Conservation (phyloP, 2,329 filamentous ascomycete genomes). For the Atkinsonella hypoxylon region DNA sequence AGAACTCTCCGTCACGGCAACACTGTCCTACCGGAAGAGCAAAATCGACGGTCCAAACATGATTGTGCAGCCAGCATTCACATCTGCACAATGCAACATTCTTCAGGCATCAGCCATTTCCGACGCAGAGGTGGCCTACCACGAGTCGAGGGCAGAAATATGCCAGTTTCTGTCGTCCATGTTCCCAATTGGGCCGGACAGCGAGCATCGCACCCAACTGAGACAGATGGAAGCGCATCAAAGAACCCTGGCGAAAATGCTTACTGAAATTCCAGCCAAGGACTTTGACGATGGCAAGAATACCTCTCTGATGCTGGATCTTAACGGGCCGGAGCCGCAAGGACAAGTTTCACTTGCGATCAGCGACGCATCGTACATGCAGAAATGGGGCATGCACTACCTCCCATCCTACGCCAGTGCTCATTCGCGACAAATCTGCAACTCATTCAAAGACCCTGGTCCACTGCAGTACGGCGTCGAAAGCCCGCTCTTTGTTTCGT, state of each 20-base stretch:
- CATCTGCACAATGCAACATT: conserved; percentile 8
- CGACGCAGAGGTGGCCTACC: conserved; percentile 32
- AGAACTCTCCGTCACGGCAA: conserved; percentile 17
- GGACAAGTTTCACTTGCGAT: conserved; percentile 42
- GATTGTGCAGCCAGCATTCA: not conserved
- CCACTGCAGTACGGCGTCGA: conserved; percentile 39
- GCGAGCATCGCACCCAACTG: conserved; percentile 6
- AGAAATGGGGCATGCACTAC: conserved; percentile 45
- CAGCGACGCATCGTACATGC: conserved; percentile 23
- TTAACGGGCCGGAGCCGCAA: conserved; percentile 27
- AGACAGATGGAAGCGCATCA: conserved; percentile 14
- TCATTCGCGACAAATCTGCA: conserved; percentile 45
- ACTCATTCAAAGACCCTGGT: conserved; percentile 50
- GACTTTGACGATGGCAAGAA: conserved; percentile 27
- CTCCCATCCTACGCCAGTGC: conserved; percentile 44
- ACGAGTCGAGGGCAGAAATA: conserved; percentile 36
- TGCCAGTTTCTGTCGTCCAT: conserved; percentile 36
- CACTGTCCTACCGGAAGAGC: conserved; percentile 22
- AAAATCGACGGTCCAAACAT: not conserved
- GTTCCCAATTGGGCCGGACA: conserved; percentile 21
- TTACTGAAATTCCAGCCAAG: conserved; percentile 23
- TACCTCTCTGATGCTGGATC: conserved; percentile 35
- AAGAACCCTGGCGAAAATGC: conserved; percentile 18
- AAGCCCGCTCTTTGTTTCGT: conserved; percentile 39
- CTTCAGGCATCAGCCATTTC: conserved; percentile 15